Percentiles rank a stretch among this genome's conserved stretches.
Evolutionary conservation across 148 eudicot species (phyloP).

Genomic region (Rhododendron mucronatum): DNA sequence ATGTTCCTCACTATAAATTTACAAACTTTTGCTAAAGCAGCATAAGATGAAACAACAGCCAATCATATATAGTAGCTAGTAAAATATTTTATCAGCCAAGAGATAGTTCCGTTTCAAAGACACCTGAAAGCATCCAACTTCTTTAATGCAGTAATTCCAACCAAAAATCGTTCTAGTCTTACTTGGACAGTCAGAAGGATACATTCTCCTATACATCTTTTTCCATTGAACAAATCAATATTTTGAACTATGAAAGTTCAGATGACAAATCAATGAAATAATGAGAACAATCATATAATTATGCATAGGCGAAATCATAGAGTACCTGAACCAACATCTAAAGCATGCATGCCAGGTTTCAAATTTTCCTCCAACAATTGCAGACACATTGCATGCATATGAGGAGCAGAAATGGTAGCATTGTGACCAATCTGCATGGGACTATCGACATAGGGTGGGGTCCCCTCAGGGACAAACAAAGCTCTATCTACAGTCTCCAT

Average conservation of each 20-base stretch:
- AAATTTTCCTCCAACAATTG: slow-evolving; percentile 66
- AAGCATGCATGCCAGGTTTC: slow-evolving; percentile 92
- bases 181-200: not conserved
- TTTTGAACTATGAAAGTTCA: not conserved
- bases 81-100: not conserved
- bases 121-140: not conserved
- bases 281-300: not conserved
- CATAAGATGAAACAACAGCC: slow-evolving; percentile 5
- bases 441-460: slow-evolving; percentile 71
- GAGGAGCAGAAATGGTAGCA: slow-evolving; percentile 98
- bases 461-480: slow-evolving; percentile 77
- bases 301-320: not conserved
- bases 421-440: slow-evolving; percentile 90
- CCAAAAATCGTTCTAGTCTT: not conserved
- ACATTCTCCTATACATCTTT: not conserved
- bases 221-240: not conserved
- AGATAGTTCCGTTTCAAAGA: not conserved
- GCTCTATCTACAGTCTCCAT: slow-evolving; percentile 92
- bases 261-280: not conserved
- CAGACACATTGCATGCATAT: slow-evolving; percentile 97
- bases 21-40: not conserved
- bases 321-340: slow-evolving; percentile 97
- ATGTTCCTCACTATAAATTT: not conserved
- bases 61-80: not conserved
- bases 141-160: not conserved